Evolutionary conservation across 202 grass and related monocot species (phyloP).

Genomic region (Carex arenaria): DNA sequence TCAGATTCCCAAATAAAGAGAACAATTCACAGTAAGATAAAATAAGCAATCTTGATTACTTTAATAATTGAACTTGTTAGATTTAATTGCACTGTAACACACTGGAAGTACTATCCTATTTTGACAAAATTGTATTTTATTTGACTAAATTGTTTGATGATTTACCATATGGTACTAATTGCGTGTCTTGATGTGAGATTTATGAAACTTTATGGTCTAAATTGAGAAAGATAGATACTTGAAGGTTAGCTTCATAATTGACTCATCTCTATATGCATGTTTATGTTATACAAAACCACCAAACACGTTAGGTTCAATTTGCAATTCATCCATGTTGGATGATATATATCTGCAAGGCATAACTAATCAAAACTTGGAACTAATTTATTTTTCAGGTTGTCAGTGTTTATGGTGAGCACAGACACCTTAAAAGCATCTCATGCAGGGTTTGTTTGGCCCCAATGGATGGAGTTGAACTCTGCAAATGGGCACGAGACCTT

Average conservation of each 20-base stretch:
- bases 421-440: slow-evolving; percentile 13
- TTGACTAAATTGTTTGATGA: not conserved
- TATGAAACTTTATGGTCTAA: not conserved
- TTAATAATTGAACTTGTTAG: not conserved
- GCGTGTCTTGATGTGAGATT: not conserved
- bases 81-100: not conserved
- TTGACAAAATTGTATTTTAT: not conserved
- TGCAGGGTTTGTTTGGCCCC: slow-evolving; percentile 15
- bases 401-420: slow-evolving; percentile 21
- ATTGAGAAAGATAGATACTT: not conserved
- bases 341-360: not conserved
- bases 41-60: not conserved
- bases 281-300: not conserved
- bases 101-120: not conserved
- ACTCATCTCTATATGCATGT: not conserved
- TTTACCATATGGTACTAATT: not conserved
- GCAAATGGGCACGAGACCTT: slow-evolving; percentile 14
- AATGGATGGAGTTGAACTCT: slow-evolving; percentile 19
- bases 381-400: slow-evolving; percentile 13
- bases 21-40: not conserved
- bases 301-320: not conserved
- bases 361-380: not conserved
- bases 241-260: not conserved
- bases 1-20: not conserved
- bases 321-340: not conserved